phyloP scores from a whole-genome alignment of 2,329 filamentous ascomycete genomes.

The Nannizziopsis arthrosporioides region DNA sequence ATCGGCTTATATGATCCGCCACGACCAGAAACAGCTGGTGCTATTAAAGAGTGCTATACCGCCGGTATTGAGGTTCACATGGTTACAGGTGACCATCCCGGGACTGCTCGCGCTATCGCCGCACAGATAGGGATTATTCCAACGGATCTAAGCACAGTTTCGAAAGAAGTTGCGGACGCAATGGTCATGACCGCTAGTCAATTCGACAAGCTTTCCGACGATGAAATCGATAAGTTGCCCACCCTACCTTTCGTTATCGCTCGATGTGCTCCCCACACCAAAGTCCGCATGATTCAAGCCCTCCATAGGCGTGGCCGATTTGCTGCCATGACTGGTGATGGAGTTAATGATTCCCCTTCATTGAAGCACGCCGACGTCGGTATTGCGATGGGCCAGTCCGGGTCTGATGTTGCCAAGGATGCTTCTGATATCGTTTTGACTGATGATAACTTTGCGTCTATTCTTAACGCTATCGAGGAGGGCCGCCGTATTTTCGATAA shows the following conservation, averaged over 20 bases:
- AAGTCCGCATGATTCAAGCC: conserved; percentile 74
- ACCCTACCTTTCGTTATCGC: conserved; percentile 48
- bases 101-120: conserved; percentile 67
- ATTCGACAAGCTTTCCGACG: conserved; percentile 66
- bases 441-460: conserved; percentile 55
- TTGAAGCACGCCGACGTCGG: conserved; percentile 72
- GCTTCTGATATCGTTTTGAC: conserved; percentile 40
- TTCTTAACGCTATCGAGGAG: conserved; percentile 71
- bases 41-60: conserved; percentile 57
- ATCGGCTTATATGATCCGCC: conserved; percentile 80
- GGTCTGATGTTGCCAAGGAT: conserved; percentile 74
- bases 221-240: conserved; percentile 53
- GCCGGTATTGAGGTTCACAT: conserved; percentile 73
- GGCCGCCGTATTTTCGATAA: conserved; percentile 81
- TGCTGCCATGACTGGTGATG: conserved; percentile 82
- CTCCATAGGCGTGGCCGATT: conserved; percentile 50
- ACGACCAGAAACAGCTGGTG: conserved; percentile 62
- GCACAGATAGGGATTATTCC: conserved; percentile 67
- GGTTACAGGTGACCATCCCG: conserved; percentile 72
- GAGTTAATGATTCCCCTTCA: conserved; percentile 77
- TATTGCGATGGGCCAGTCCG: conserved; percentile 73
- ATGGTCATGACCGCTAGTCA: conserved; percentile 65
- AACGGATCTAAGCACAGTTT: conserved; percentile 47
- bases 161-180: conserved; percentile 51
- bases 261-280: conserved; percentile 49